Evolutionary conservation across 2,329 filamentous ascomycete genomes (phyloP).

Genomic region (Trichoderma oligosporum): DNA sequence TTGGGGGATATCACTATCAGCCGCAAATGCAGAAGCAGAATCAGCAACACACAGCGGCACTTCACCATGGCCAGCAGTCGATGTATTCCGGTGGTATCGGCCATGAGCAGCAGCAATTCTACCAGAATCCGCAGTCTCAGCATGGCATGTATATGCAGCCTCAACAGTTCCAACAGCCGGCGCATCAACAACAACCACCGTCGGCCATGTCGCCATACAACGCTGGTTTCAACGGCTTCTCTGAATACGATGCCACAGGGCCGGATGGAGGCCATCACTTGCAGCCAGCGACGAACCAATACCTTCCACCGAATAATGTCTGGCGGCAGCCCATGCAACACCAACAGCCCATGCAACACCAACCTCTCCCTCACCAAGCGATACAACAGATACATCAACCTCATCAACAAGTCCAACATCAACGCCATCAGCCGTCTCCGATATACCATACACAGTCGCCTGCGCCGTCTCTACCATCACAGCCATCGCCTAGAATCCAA

Average conservation of each 20-base stretch:
- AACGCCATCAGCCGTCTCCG: constrained; percentile 32
- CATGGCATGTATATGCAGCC: constrained; percentile 24
- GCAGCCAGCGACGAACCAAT: constrained; percentile 15
- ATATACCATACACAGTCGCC: constrained; percentile 27
- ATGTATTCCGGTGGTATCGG: constrained; percentile 19
- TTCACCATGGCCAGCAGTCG: constrained; percentile 24
- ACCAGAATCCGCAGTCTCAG: constrained; percentile 22
- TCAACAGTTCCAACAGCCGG: constrained; percentile 26
- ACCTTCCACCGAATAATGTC: constrained; percentile 11
- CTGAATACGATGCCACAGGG: constrained; percentile 13
- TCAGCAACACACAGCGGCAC: constrained; percentile 21
- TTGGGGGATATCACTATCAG: constrained; percentile 28
- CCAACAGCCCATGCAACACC: constrained; percentile 26
- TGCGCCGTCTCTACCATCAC: constrained; percentile 10
- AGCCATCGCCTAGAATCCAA: constrained; percentile 22
- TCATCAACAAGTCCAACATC: constrained; percentile 23
- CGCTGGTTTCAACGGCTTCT: constrained; percentile 13
- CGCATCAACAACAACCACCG: constrained; percentile 21
- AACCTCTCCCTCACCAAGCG: constrained; percentile 27
- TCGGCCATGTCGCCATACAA: constrained; percentile 16
- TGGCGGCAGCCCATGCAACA: constrained; percentile 21
- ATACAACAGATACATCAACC: constrained; percentile 35
- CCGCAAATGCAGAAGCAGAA: constrained; percentile 26
- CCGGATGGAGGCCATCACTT: constrained; percentile 20
- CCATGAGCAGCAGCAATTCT: constrained; percentile 27